Evolutionary conservation across 2,329 filamentous ascomycete genomes (phyloP), one percentile per base, ranked within the genome.

Genomic region (Fulvia fulva): DNA sequence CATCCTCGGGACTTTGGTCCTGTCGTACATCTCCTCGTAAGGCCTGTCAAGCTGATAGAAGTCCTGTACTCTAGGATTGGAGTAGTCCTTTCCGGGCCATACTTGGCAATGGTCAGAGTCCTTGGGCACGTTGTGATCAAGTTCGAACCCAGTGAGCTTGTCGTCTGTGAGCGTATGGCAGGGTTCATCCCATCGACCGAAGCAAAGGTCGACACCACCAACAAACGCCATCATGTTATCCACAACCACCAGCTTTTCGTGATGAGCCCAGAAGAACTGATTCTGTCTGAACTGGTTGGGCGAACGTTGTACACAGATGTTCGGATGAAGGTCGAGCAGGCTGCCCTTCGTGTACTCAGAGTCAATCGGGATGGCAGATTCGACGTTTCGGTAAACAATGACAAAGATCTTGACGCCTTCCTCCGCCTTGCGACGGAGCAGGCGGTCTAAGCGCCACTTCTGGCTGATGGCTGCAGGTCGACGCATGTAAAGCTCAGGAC

Each of bases 221-320:
- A 96, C 87, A 73, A 99, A 97, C 11, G 93, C 94, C 51, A 97
- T 86, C 55, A 93, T 94, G 70, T 97, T 94, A 71, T 99, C 94
- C 19, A 99, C 89, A 43, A 99, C 86, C 69, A 91, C 93, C n/a
- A 99, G 83, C 76, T 99, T 99, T 74, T 99, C 94, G 75, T 99
- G 94, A 71, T 99, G 94, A 1, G 94, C 94, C 81, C 95, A 99
- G 80, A 99, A 99, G 78, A 99, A 99, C 47, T 96, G 96, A 69
- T 97, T 97, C 76, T 99, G 96, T 70, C 96, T 90, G 76, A 97
- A 92, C 75, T 99, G 94, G 68, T 99, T 97, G 0, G 94, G 94
- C 2, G 94, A 97, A 68, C 94, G 83, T 71, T 97, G 91, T 14
- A 99, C 91, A 67, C 96, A 96, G 62, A 99, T 87, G 72, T 99